Evolutionary conservation across 2,329 filamentous ascomycete genomes (phyloP).

Genomic region (Scedosporium dehoogii): DNA sequence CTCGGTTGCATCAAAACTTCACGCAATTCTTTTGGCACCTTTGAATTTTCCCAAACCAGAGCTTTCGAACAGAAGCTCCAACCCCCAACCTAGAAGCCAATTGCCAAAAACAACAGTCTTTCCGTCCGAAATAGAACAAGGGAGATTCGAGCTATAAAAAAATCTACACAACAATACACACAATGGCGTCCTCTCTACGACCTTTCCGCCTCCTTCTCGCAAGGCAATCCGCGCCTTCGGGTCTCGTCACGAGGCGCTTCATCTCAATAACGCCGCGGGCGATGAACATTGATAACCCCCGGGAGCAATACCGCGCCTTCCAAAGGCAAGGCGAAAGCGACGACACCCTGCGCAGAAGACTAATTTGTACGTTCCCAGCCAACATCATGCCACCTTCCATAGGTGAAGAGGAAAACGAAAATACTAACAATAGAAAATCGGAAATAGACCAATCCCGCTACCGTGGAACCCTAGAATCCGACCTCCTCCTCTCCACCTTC

Average conservation of each 20-base stretch:
- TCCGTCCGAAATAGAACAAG: not conserved
- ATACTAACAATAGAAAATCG: not conserved
- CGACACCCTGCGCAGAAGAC: conserved; percentile 77
- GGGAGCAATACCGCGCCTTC: conserved; percentile 54
- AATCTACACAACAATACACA: not conserved
- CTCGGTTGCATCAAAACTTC: not conserved
- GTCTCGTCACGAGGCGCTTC: conserved; percentile 13
- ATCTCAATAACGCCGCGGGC: conserved; percentile 13
- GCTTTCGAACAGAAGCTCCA: no score
- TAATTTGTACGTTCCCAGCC: conserved; percentile 48
- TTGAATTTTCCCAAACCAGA: not conserved
- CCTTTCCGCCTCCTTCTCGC: not conserved
- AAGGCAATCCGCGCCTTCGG: conserved; percentile 9
- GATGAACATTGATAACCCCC: conserved; percentile 17
- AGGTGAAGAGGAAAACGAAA: not conserved
- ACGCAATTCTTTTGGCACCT: not conserved
- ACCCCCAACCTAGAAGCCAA: not conserved
- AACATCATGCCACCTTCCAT: no score
- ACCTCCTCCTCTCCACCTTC: conserved; percentile 93
- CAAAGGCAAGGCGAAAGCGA: conserved; percentile 73
- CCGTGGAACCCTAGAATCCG: conserved; percentile 88
- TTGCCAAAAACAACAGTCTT: not conserved
- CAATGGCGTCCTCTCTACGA: not conserved
- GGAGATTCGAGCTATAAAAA: no score
- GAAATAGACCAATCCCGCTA: conserved; percentile 88